Evolutionary conservation across 768 basidiomycete species (phyloP), one percentile per base, ranked within the genome.

Genomic region (Termitomyces sp.): DNA sequence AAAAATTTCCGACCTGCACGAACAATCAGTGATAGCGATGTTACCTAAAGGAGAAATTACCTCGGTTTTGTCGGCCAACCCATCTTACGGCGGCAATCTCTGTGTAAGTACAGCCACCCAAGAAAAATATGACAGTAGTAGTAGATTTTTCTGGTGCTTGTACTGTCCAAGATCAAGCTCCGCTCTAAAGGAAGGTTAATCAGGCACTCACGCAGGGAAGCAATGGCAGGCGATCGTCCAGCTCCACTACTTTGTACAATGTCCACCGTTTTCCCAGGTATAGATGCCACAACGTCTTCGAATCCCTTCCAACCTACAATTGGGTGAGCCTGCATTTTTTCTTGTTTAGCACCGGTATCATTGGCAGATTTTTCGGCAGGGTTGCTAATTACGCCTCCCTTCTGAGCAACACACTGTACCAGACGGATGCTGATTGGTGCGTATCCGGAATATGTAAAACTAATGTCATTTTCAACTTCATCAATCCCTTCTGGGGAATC

Each of bases 241-340:
- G 65, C 70, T 16, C 71, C 62, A 51, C 67, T 67, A 62, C 76
- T 78, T 67, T 83, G 87, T 32, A 76, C 73, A 36, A 91, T 80
- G 71, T 99, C 95, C 43, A 97, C 82, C 22, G 87, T 90, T 67
- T 85, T 84, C 2, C 97, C 97, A 0, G 94, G 91, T 55, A 98
- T 86, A 54, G 79, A 77, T 36, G 81, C 81, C 22, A 97, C 68
- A 14, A 92, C 82, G 65, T 98, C 96, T 71, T 98, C 97, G 67
- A 99, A 94, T 24, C 94, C 96, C 70, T 91, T 96, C 95, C 96
- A 99, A 2, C 96, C 96, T 9, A 89, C 83, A 58, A 99, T 90
- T 2, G 93, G 89, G 70, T 97, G 94, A 1, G 94, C 94, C 67
- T 86, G 88, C 41, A 90, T 78, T 68, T 85, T 86, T 53, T 74